Percentiles rank a stretch among this genome's conserved stretches.
Conservation (phyloP, 1,139 yeast species). For the Kluyveromyces sp. region DNA sequence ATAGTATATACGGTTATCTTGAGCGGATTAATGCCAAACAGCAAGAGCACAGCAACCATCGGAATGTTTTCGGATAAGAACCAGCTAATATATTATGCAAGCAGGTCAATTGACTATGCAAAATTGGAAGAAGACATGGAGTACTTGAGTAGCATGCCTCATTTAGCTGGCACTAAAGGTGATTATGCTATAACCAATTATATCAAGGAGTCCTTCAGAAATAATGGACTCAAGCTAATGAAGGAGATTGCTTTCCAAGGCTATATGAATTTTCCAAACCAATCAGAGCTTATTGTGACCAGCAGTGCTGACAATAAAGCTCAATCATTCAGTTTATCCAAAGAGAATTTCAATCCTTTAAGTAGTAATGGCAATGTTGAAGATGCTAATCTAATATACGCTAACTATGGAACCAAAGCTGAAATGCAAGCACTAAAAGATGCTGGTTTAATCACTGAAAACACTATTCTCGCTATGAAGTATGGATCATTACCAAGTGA, state of each 20-base stretch:
- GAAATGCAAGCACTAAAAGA: slow-evolving; percentile 47
- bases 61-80: slow-evolving; percentile 60
- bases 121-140: slow-evolving; percentile 62
- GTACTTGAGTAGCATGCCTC: slow-evolving; percentile 78
- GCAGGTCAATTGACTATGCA: slow-evolving; percentile 45
- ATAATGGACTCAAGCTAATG: slow-evolving; percentile 48
- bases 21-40: slow-evolving; percentile 41
- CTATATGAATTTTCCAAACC: slow-evolving; percentile 52
- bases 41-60: slow-evolving; percentile 41
- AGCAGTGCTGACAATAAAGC: background rate
- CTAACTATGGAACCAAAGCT: slow-evolving; percentile 52
- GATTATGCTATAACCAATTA: slow-evolving; percentile 65
- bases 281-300: background rate
- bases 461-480: slow-evolving; percentile 50
- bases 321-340: slow-evolving; percentile 36
- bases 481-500: slow-evolving; percentile 52
- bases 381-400: slow-evolving; percentile 45
- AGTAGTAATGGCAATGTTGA: slow-evolving; percentile 51
- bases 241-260: slow-evolving; percentile 45
- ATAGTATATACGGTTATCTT: slow-evolving; percentile 52
- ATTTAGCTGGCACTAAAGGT: slow-evolving; percentile 80
- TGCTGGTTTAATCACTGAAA: slow-evolving; percentile 32
- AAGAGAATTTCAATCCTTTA: slow-evolving; percentile 59
- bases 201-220: slow-evolving; percentile 48
- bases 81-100: slow-evolving; percentile 42